Percentiles rank a stretch among this genome's conserved stretches.
These are phyloP conservation scores for Aplosporella prunicola DNA, from an alignment of 2,329 filamentous ascomycete species.

Conservation along the genomic window DNA sequence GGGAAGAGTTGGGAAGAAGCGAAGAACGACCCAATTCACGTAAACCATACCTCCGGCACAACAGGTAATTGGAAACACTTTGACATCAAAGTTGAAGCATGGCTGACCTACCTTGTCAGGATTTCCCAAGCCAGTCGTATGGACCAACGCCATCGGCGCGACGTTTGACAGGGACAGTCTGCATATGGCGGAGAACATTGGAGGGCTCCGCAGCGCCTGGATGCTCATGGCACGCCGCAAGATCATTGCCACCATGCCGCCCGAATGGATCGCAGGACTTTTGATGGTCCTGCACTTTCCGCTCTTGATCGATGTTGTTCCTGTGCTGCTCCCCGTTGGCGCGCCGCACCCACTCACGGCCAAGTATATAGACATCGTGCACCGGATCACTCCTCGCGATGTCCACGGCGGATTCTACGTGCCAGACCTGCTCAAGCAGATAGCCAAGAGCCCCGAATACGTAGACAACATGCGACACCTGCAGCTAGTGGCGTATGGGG, in stretches of 20 bases:
- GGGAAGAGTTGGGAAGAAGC: constrained; percentile 14
- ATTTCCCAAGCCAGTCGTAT: constrained; percentile 21
- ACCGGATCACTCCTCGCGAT: neutral
- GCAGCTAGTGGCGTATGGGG: neutral
- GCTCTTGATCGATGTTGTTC: neutral
- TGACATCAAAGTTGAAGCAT: neutral
- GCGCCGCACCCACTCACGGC: neutral
- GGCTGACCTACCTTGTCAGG: constrained; percentile 12
- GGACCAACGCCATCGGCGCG: constrained; percentile 1
- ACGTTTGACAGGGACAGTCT: neutral
- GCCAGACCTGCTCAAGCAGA: constrained; percentile 2
- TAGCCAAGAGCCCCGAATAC: neutral
- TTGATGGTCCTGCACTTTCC: neutral
- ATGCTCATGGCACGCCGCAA: neutral
- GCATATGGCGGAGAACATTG: too few relatives aligned
- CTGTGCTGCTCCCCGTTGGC: neutral
- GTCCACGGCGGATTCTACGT: constrained; percentile 1
- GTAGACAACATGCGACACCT: neutral
- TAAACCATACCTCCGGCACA: constrained; percentile 23
- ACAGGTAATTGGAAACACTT: constrained; percentile 11
- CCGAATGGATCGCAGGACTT: neutral
- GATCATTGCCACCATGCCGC: neutral
- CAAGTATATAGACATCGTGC: constrained; percentile 1
- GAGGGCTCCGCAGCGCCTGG: neutral
- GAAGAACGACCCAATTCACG: constrained; percentile 14